Conservation (phyloP, 148 eudicot genomes). For the Rhododendron griersonianum region DNA sequence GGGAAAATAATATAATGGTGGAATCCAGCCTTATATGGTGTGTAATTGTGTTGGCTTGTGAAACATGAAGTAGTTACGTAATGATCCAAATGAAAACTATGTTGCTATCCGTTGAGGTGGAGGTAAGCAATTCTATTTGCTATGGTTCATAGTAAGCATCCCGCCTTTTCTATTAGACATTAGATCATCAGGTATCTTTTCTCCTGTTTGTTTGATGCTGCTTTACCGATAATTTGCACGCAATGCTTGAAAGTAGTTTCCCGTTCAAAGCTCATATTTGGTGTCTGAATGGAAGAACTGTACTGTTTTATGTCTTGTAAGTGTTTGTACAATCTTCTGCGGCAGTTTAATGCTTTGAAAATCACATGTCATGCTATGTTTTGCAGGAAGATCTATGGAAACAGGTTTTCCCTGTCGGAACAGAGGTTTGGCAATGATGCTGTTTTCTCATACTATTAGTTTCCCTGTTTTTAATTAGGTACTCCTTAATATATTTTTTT, state of each 20-base stretch:
- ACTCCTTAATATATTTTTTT: slow-evolving; percentile 4
- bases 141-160: too few species aligned
- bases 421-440: slow-evolving; percentile 55
- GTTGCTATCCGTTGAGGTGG: background rate
- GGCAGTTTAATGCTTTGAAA: background rate
- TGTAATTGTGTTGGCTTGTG: background rate
- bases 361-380: slow-evolving; percentile 1
- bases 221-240: background rate
- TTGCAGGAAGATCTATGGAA: slow-evolving; percentile 96
- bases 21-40: background rate
- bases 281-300: background rate
- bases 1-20: background rate
- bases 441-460: background rate
- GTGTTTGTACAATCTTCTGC: background rate
- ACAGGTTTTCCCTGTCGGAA: slow-evolving; percentile 96
- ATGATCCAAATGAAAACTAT: background rate
- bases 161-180: background rate
- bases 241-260: background rate
- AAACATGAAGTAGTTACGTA: background rate
- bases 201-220: too few species aligned
- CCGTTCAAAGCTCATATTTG: background rate
- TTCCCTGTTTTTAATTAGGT: background rate
- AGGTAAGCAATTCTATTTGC: too few species aligned
- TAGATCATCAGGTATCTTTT: too few species aligned
- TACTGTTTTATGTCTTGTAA: background rate